Base-by-base conservation (phyloP, 495 filamentous ascomycete genomes). In the Cladorrhinum samala region DNA sequence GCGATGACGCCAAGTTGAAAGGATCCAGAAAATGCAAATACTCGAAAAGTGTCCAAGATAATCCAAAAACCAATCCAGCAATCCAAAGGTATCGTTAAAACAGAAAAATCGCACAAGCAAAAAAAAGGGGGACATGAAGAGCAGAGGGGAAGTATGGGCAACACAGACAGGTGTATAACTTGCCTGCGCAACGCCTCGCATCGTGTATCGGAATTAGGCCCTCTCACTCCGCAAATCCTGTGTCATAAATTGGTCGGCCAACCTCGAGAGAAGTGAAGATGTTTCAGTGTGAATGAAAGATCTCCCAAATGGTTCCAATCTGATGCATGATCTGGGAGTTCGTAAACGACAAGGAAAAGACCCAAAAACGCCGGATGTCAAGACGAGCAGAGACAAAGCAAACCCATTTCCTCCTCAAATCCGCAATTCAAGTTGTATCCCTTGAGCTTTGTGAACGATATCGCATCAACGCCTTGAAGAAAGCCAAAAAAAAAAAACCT, bases 221-320 rank as follows among this genome's bases (percentile, higher is more conserved):
- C 68, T 56, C 63, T 67, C 64, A 61, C 67, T 56, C 52, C 66
- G 54, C 58, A 59, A 61, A 61, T 61, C 50, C 50, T 59, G 63
- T 60, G 66, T 67, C 63, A 62, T 55, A 69, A 71, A 70, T 67
- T 66, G 68, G 68, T 72, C 66, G 67, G 68, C 72, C 72, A 76
- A 75, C 68, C 71, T 74, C 69, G 62, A 57, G 59, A 75, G 72
- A 74, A 74, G 70, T 68, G 72, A 72, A 74, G 71, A 70, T 58
- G 51, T 63, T 57, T 54, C 52, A 27, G 39, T 27, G 38, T 21
- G 18, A 56, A 61, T 57, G 57, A 55, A 61, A 61, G 24, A 61
- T 69, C 71, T 74, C 70, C 72, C 70, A 67, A 72, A 69, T 71
- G 72, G 68, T 71, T 66, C 71, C 72, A 76, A 72, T 74, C 69